Conservation (phyloP, 2,329 filamentous ascomycete species). For the Ampelomyces quisqualis region DNA sequence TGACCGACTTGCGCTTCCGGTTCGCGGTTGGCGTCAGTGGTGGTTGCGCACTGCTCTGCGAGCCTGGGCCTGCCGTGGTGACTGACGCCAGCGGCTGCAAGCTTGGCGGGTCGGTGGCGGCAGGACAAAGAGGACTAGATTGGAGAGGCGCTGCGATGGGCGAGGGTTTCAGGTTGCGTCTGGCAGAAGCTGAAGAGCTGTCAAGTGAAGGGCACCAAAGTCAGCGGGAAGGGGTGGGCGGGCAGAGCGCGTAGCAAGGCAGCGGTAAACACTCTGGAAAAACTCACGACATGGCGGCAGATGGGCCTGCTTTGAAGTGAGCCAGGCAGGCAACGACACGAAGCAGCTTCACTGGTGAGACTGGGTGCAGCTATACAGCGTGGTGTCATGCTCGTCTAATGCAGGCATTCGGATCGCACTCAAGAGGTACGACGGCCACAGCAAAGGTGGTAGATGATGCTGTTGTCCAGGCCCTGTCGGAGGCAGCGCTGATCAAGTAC, state of each 20-base stretch:
- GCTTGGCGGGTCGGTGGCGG: slow-evolving; percentile 29
- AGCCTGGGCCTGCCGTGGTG: slow-evolving; percentile 27
- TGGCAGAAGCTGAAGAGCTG: slow-evolving; percentile 47
- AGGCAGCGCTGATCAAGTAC: slow-evolving; percentile 44
- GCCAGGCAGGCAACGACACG: slow-evolving; percentile 24
- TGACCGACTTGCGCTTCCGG: slow-evolving; percentile 41
- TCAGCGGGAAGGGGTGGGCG: slow-evolving; percentile 30
- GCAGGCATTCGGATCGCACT: slow-evolving; percentile 30
- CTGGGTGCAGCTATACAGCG: slow-evolving; percentile 25
- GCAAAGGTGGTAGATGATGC: slow-evolving; percentile 41
- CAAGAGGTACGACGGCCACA: slow-evolving; percentile 34
- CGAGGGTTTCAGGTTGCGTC: slow-evolving; percentile 49
- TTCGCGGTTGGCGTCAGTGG: slow-evolving; percentile 23
- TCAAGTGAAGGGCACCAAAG: slow-evolving; percentile 26
- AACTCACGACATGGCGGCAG: slow-evolving; percentile 45
- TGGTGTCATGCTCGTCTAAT: slow-evolving; percentile 40
- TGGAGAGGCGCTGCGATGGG: slow-evolving; percentile 40
- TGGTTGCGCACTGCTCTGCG: slow-evolving; percentile 22
- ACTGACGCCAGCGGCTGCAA: slow-evolving; percentile 30
- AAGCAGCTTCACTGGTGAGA: slow-evolving; percentile 35
- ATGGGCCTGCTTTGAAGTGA: slow-evolving; percentile 21
- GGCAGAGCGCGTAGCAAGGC: slow-evolving; percentile 8
- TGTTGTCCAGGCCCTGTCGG: slow-evolving; percentile 41
- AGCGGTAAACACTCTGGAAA: slow-evolving; percentile 19
- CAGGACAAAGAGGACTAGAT: slow-evolving; percentile 20